These are phyloP conservation scores for Apiotrichum akiyoshidainum DNA, from an alignment of 1,284 basidiomycete genomes.

Conservation along the genomic window DNA sequence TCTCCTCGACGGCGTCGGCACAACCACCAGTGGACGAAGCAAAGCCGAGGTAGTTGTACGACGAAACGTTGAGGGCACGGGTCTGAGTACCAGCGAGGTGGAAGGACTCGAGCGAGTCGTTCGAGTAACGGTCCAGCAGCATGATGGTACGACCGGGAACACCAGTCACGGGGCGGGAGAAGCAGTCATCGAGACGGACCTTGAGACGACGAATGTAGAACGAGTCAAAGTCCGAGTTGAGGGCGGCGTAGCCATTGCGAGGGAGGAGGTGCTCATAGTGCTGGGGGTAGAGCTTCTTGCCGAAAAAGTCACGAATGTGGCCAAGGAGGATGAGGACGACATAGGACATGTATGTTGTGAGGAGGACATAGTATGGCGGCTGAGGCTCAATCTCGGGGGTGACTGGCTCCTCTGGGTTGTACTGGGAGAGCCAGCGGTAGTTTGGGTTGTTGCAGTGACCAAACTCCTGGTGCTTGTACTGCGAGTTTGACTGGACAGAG, in stretches of 20 bases:
- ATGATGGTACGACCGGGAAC: slow-evolving; percentile 92
- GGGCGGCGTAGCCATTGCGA: slow-evolving; percentile 82
- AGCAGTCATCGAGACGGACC: slow-evolving; percentile 90
- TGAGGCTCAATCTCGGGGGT: slow-evolving; percentile 61
- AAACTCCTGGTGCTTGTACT: slow-evolving; percentile 49
- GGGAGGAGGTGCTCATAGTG: slow-evolving; percentile 79
- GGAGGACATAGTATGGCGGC: slow-evolving; percentile 83
- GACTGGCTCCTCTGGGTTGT: slow-evolving; percentile 52
- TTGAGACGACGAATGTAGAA: slow-evolving; percentile 98
- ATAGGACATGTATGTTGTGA: slow-evolving; percentile 90
- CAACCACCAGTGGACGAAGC: slow-evolving; percentile 90
- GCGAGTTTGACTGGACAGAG: slow-evolving; percentile 35
- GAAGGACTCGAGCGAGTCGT: slow-evolving; percentile 79
- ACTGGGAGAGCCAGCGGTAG: slow-evolving; percentile 51
- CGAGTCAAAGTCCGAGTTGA: slow-evolving; percentile 98
- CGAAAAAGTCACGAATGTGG: slow-evolving; percentile 91
- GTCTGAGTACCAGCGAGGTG: slow-evolving; percentile 74
- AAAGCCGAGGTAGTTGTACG: slow-evolving; percentile 99
- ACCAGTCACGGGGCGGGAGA: slow-evolving; percentile 87
- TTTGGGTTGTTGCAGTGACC: slow-evolving; percentile 49
- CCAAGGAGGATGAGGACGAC: slow-evolving; percentile 83
- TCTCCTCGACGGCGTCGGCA: slow-evolving; percentile 85
- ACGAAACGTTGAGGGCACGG: slow-evolving; percentile 91
- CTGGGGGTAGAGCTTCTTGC: slow-evolving; percentile 72
- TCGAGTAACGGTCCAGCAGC: slow-evolving; percentile 77